A percentile compares a stretch with the other conserved stretches of the same genome.
phyloP scores from a whole-genome alignment of 352 stramenopile species.

The Pelagophyceae sp. region DNA sequence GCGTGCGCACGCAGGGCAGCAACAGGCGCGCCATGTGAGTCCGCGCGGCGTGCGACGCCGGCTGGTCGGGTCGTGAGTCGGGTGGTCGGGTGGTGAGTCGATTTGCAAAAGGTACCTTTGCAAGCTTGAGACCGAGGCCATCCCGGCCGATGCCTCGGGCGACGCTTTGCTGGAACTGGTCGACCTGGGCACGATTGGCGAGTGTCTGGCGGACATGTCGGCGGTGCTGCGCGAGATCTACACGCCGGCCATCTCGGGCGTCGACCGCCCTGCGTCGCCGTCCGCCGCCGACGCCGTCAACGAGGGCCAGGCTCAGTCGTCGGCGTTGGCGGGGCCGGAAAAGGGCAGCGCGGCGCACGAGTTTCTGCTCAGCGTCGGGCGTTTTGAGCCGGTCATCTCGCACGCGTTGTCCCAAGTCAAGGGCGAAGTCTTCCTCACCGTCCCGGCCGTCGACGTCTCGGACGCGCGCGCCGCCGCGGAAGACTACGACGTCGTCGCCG shows the following conservation, averaged over 20 bases:
- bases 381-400: slow-evolving; percentile 80
- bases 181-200: neutral
- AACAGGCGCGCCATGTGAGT: neutral
- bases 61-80: too few relatives aligned
- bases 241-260: neutral
- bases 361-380: slow-evolving; percentile 74
- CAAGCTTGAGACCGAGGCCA: neutral
- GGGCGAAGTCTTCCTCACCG: slow-evolving; percentile 79
- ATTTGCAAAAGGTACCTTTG: neutral
- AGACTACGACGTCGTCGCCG: slow-evolving; percentile 43
- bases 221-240: neutral
- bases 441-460: slow-evolving; percentile 76
- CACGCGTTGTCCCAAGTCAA: slow-evolving; percentile 84
- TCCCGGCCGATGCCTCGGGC: neutral
- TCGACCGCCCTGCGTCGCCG: neutral
- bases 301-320: neutral
- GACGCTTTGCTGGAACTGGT: neutral
- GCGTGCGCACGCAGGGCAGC: neutral
- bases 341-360: slow-evolving; percentile 55
- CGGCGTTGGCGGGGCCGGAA: neutral
- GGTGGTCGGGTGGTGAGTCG: too few relatives aligned
- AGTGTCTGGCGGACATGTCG: neutral
- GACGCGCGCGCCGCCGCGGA: slow-evolving; percentile 58
- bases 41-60: neutral
- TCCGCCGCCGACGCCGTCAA: neutral